Evolutionary conservation across 2,329 filamentous ascomycete genomes (phyloP).

Genomic region (Penicillium aurantiogriseum): DNA sequence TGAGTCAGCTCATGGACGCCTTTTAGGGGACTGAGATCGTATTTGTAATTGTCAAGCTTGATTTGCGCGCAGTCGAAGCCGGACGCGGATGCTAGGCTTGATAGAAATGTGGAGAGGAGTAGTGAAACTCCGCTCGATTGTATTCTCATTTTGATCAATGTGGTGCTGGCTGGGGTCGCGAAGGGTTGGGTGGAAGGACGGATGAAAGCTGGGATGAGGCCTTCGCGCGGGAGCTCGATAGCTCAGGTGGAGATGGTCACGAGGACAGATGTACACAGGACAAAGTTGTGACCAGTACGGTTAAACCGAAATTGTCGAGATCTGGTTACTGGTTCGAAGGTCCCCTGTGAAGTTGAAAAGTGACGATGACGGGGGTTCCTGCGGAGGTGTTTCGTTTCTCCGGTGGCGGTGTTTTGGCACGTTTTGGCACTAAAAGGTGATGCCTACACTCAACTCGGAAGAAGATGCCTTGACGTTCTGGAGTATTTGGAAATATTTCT

Average conservation of each 20-base stretch:
- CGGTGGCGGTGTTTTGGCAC: slow-evolving; percentile 16
- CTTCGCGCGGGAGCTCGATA: slow-evolving; percentile 8
- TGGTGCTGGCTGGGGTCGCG: not conserved
- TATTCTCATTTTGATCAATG: slow-evolving; percentile 34
- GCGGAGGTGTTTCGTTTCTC: slow-evolving; percentile 32
- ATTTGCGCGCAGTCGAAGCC: slow-evolving; percentile 42
- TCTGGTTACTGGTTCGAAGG: not conserved
- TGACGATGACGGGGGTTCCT: slow-evolving; percentile 17
- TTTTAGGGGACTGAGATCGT: slow-evolving; percentile 39
- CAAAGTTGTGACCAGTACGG: not conserved
- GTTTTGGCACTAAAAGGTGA: slow-evolving; percentile 3
- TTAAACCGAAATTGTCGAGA: not conserved
- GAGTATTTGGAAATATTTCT: not conserved
- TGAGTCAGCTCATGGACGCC: slow-evolving; percentile 40
- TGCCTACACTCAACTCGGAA: not conserved
- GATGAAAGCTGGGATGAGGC: slow-evolving; percentile 6
- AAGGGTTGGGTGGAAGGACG: not conserved
- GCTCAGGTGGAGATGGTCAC: slow-evolving; percentile 7
- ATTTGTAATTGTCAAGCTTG: slow-evolving; percentile 37
- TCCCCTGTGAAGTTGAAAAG: slow-evolving; percentile 4
- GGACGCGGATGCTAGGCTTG: slow-evolving; percentile 30
- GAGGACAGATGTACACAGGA: not conserved
- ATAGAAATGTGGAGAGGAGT: slow-evolving; percentile 29
- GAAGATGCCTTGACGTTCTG: not conserved
- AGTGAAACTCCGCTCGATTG: slow-evolving; percentile 24